Evolutionary conservation across 228 moss, liverwort and hornwort species (phyloP), one percentile per base, ranked within the genome.

Genomic region (Sphagnum fallax): DNA sequence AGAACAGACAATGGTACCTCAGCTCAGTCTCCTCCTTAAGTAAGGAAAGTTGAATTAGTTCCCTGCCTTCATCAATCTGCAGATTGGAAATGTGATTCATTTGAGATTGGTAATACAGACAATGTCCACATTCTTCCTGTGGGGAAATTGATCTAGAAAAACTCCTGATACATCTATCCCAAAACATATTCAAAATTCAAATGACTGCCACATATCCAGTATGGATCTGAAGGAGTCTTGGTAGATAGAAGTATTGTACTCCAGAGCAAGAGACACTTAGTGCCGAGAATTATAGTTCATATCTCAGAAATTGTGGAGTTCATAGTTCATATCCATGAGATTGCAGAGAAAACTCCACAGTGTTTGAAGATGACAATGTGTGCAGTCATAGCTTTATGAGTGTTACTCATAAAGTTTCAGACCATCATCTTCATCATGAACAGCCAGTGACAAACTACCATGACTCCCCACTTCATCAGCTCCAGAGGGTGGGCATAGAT

Each of bases 1-100:
- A 62, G 10, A 8, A 16, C 52, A 7, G 3, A 59, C 5, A 49
- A 61, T 5, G 59, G 49, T 70, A 87, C 87, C 87, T 87, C 16
- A 75, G 50, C 68, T 71, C 78, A 69, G 65, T 78, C 52, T 89
- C 82, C 64, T 84, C 80, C 66, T 82, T 75, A 65, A 89, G 73
- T 67, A 86, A 63, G 50, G 86, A 92, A 32, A 96, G 69, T 50
- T 80, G 82, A 65, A 89, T 74, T 60, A 92, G 85, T 76, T 96
- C 96, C 51, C 70, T 78, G 63, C 76, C 89, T 70, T 89, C 87
- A 80, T 82, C 83, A 75, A 84, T 80, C 96, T 96, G 91, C 66
- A 62, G 62, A 47, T 53, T 53, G 14, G 59, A 8, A 64, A 65
- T 48, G 53, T 51, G 10, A n/a, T 50, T 61, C 7, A n/a, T 69